A percentile compares a stretch with the other conserved stretches of the same genome.
Conservation (phyloP, 495 filamentous ascomycete genomes). For the Neurospora africana region DNA sequence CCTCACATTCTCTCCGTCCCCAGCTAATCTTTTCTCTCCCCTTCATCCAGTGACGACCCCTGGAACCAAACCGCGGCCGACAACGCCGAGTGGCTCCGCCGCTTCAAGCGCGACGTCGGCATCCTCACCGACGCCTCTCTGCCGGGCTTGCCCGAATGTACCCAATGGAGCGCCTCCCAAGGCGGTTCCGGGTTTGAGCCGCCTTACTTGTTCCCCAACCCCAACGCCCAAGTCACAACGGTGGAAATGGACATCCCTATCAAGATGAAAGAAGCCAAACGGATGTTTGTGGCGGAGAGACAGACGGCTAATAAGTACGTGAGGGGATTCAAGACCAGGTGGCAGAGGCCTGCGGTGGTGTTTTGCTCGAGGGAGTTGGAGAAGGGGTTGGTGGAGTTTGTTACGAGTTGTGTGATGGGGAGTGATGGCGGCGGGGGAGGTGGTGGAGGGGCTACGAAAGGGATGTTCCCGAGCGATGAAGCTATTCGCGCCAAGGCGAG, state of each 20-base stretch:
- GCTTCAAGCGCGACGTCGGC: constrained; percentile 56
- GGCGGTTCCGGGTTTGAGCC: constrained; percentile 42
- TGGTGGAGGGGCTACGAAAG: constrained; percentile 8
- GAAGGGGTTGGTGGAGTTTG: constrained; percentile 32
- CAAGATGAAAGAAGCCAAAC: constrained; percentile 20
- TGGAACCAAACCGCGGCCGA: constrained; percentile 71
- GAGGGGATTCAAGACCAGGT: constrained; percentile 21
- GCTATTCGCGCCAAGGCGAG: constrained; percentile 29
- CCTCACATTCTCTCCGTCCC: background rate
- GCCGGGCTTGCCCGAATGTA: constrained; percentile 30
- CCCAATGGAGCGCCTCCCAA: constrained; percentile 28
- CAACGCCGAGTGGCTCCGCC: constrained; percentile 58
- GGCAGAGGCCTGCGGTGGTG: constrained; percentile 30
- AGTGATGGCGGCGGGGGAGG: background rate
- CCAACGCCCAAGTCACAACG: constrained; percentile 9
- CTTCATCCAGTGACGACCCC: constrained; percentile 43
- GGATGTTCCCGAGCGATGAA: constrained; percentile 31
- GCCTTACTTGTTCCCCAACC: constrained; percentile 28
- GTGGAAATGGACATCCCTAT: constrained; percentile 12
- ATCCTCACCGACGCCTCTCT: constrained; percentile 35
- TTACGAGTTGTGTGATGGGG: constrained; percentile 4
- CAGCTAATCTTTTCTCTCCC: constrained; percentile 3
- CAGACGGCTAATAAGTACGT: constrained; percentile 32
- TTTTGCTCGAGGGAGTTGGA: constrained; percentile 47
- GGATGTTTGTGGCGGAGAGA: constrained; percentile 25